Base-by-base conservation (phyloP, 2,329 filamentous ascomycete genomes). In the Nigrospora sphaerica region DNA sequence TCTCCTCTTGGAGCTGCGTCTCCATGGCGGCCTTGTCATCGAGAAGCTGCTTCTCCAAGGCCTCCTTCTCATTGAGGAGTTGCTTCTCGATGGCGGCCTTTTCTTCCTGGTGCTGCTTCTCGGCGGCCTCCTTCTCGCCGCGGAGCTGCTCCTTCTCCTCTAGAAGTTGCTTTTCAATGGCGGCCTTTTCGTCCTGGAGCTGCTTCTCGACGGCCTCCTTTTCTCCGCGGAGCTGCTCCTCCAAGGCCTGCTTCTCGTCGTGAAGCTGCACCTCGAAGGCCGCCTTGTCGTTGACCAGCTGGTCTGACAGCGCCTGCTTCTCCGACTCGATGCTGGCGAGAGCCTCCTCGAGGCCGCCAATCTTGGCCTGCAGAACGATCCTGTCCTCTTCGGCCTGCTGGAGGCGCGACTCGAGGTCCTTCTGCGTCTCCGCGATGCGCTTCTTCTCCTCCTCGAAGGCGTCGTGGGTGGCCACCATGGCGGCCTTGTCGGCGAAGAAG, bases 401-500 rank as follows among this genome's bases (percentile, higher is more conserved):
- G 45, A 65, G 57, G 35, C 55, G 54, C 13, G 48, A 35, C 45
- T 60, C 54, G 4, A 67, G 56, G 35, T 53, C 57, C 32, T 55
- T 55, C 46, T 55, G 58, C 14, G 58, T 50, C 46, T 62, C 57
- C 44, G 60, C 57, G 16, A 62, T 47, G 6, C 55, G 54, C 14
- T 54, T 46, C 39, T 54, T 59, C 39, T 59, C 58, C 42, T 53
- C 34, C 14, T 35, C 16, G 13, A 46, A 14, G 6, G 45, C 40
- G 12, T 18, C 47, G 34, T 54, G 50, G 12, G 44, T 49, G 18
- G 49, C 40, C 4, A 17, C 39, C n/a, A 49, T 17, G 19, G 19
- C 17, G 12, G 37, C 46, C 35, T 54, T 56, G 39, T 58, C 57
- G 46, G 52, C 32, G 6, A 19, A 28, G 16, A 43, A 16, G 12